Evolutionary conservation across 495 filamentous ascomycete species (phyloP).

Genomic region (Chlorociboria aeruginascens): DNA sequence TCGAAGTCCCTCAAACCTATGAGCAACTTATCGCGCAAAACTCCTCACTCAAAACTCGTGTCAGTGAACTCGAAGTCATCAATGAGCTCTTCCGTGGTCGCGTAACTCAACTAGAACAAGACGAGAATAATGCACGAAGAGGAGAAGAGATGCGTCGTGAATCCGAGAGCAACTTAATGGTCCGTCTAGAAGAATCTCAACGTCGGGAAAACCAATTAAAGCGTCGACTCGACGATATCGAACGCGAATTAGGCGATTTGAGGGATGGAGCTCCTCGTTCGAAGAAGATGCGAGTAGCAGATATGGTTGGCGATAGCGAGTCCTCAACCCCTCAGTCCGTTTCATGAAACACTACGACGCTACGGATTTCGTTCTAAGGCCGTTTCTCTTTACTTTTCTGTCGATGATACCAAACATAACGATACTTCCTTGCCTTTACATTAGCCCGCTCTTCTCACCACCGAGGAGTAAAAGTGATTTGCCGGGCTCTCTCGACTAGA

Average conservation of each 20-base stretch:
- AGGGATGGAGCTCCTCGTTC: constrained; percentile 19
- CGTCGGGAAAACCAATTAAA: constrained; percentile 75
- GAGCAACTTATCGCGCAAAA: constrained; percentile 69
- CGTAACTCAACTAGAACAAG: constrained; percentile 74
- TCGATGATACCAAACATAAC: constrained; percentile 14
- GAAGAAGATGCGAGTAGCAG: constrained; percentile 26
- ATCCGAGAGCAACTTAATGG: constrained; percentile 46
- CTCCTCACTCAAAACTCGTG: constrained; percentile 74
- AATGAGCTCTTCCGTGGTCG: constrained; percentile 88
- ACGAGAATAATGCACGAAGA: constrained; percentile 53
- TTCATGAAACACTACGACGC: constrained; percentile 3
- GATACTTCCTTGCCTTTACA: not conserved
- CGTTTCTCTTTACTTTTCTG: constrained; percentile 3
- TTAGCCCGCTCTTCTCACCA: not conserved
- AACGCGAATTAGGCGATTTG: constrained; percentile 45
- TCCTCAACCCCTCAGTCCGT: constrained; percentile 17
- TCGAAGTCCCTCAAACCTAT: constrained; percentile 67
- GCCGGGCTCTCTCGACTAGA: too few relatives aligned
- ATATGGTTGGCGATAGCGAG: constrained; percentile 24
- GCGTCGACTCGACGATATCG: constrained; percentile 66
- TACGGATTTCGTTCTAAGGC: not conserved
- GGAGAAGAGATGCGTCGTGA: constrained; percentile 39
- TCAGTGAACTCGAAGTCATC: constrained; percentile 89
- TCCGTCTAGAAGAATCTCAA: constrained; percentile 62
- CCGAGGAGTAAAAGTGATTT: too few relatives aligned